These are phyloP conservation scores for Ceratocystis huliohia DNA, from an alignment of 2,329 filamentous ascomycete species.

Conservation along the genomic window DNA sequence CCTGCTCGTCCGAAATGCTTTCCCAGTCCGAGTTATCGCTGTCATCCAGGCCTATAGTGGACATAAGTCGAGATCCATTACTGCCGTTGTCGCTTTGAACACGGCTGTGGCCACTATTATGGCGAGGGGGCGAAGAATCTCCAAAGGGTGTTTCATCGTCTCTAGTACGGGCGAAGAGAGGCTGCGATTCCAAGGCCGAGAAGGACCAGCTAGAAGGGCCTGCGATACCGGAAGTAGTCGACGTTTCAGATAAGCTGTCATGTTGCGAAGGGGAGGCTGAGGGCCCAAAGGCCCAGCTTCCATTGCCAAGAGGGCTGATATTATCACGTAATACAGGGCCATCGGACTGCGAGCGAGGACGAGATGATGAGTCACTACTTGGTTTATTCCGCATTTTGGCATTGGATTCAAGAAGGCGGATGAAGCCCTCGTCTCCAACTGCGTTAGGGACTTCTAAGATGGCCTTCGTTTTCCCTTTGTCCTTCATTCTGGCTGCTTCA, in stretches of 20 bases:
- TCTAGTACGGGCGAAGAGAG: slow-evolving; percentile 18
- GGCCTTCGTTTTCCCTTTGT: neutral
- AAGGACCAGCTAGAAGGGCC: slow-evolving; percentile 16
- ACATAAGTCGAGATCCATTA: slow-evolving; percentile 8
- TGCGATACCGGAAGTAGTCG: neutral
- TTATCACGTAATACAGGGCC: slow-evolving; percentile 36
- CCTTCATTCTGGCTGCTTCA: neutral
- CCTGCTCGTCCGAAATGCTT: slow-evolving; percentile 13
- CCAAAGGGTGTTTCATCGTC: slow-evolving; percentile 15
- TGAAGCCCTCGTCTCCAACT: neutral
- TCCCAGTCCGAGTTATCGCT: slow-evolving; percentile 16
- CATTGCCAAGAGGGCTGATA: slow-evolving; percentile 44
- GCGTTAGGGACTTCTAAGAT: neutral
- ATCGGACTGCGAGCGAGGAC: slow-evolving; percentile 42
- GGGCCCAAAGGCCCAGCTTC: slow-evolving; percentile 38
- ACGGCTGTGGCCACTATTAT: slow-evolving; percentile 10
- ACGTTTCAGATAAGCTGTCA: neutral
- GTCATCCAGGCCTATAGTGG: neutral
- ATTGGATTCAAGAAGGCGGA: slow-evolving; percentile 1
- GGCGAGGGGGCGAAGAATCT: slow-evolving; percentile 17
- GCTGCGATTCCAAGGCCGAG: slow-evolving; percentile 16
- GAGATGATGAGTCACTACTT: slow-evolving; percentile 17
- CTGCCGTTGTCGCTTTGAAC: slow-evolving; percentile 2
- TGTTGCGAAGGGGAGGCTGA: neutral
- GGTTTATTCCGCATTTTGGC: neutral